phyloP scores from a whole-genome alignment of 2,329 filamentous ascomycete genomes.

The Zelopaecilomyces penicillatus region DNA sequence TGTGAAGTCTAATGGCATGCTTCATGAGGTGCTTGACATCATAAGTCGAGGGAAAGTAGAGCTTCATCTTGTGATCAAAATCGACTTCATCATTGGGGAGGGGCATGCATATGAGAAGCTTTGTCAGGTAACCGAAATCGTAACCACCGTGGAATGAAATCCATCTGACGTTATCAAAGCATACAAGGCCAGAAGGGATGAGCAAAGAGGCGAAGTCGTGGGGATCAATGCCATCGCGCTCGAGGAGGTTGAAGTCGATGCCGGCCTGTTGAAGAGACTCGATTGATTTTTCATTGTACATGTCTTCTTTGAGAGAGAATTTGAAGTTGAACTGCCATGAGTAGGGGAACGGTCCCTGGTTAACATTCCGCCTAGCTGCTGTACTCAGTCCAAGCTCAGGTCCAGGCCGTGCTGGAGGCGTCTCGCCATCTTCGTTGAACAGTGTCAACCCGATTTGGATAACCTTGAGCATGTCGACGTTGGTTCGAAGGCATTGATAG shows the following conservation, averaged over 20 bases:
- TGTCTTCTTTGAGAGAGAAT: conserved; percentile 88
- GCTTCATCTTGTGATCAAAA: conserved; percentile 80
- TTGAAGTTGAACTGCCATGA: conserved; percentile 99
- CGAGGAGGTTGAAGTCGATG: conserved; percentile 81
- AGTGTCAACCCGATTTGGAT: conserved; percentile 94
- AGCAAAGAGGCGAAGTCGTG: conserved; percentile 81
- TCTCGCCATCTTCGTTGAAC: conserved; percentile 84
- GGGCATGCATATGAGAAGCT: conserved; percentile 75
- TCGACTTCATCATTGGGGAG: conserved; percentile 84
- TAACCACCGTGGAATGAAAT: conserved; percentile 97
- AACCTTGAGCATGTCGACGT: conserved; percentile 94
- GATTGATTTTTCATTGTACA: conserved; percentile 95
- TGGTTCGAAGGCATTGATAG: conserved; percentile 94
- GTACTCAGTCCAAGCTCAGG: conserved; percentile 31
- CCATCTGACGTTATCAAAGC: conserved; percentile 85
- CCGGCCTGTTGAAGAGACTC: conserved; percentile 83
- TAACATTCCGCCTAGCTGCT: conserved; percentile 31
- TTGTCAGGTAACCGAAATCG: conserved; percentile 95
- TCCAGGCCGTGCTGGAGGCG: conserved; percentile 62
- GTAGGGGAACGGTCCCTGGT: conserved; percentile 57
- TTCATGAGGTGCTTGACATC: conserved; percentile 98
- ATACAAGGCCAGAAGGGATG: conserved; percentile 84
- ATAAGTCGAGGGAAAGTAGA: conserved; percentile 88
- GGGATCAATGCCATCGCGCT: conserved; percentile 84
- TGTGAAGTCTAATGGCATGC: conserved; percentile 65